phyloP scores from a whole-genome alignment of 805 yeast genomes.

The Saccharomyces kudriavzevii region DNA sequence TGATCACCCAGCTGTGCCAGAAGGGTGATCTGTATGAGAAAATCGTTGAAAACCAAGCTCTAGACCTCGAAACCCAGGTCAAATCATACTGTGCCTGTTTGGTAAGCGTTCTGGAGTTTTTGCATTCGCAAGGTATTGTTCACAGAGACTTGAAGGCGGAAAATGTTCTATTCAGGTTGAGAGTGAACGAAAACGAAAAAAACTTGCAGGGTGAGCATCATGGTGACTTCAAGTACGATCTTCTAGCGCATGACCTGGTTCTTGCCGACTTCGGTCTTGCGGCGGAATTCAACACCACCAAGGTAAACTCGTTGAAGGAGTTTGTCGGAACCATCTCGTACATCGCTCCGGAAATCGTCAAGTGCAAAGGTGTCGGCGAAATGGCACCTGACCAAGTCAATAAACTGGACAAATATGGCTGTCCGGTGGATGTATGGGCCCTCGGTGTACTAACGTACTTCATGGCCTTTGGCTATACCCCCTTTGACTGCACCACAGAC shows the following conservation, averaged over 20 bases:
- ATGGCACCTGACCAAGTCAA: slow-evolving; percentile 12
- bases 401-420: slow-evolving; percentile 37
- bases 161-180: slow-evolving; percentile 45
- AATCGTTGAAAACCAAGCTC: slow-evolving; percentile 39
- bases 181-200: slow-evolving; percentile 18
- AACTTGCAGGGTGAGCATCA: slow-evolving; percentile 22
- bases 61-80: slow-evolving; percentile 41
- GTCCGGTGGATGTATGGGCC: slow-evolving; percentile 67
- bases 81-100: slow-evolving; percentile 42
- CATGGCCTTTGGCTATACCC: slow-evolving; percentile 65
- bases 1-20: slow-evolving; percentile 59
- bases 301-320: slow-evolving; percentile 33
- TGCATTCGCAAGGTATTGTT: slow-evolving; percentile 52
- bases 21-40: slow-evolving; percentile 65
- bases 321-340: slow-evolving; percentile 65
- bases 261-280: slow-evolving; percentile 53
- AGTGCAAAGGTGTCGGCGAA: slow-evolving; percentile 29
- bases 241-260: slow-evolving; percentile 29
- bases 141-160: slow-evolving; percentile 73
- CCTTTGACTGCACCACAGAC: slow-evolving; percentile 67
- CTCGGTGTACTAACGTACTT: slow-evolving; percentile 66
- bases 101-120: slow-evolving; percentile 46
- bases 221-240: slow-evolving; percentile 33
- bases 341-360: slow-evolving; percentile 64
- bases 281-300: slow-evolving; percentile 33